A percentile compares a stretch with the other conserved stretches of the same genome.
Conservation (phyloP, 116 monocot genomes). For the Posidonia oceanica region DNA sequence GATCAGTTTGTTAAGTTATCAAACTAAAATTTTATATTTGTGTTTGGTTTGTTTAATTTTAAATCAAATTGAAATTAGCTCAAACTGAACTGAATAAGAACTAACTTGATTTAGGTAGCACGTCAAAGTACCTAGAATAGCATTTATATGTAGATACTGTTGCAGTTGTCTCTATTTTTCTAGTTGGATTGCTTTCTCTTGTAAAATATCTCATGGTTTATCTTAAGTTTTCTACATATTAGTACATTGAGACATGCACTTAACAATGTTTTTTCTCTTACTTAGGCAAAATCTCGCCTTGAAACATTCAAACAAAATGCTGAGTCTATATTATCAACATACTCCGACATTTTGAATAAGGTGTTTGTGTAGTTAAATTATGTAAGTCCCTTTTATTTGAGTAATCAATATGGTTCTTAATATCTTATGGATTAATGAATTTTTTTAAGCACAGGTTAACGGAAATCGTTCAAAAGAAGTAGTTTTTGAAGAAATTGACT, state of each 20-base stretch:
- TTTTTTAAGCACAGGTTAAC: conserved; percentile 40
- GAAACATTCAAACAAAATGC: conserved; percentile 72
- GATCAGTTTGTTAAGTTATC: no score
- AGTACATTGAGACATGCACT: not conserved
- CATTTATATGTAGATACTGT: no score
- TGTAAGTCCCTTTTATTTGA: conserved; percentile 5
- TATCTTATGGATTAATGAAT: not conserved
- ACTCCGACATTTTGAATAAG: conserved; percentile 53
- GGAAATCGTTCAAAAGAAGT: conserved; percentile 63
- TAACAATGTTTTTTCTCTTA: conserved; percentile 2
- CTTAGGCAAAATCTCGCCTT: conserved; percentile 73
- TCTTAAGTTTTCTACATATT: not conserved
- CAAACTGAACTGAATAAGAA: no score
- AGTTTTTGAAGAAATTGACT: conserved; percentile 73
- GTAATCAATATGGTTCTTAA: no score
- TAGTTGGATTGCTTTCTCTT: no score
- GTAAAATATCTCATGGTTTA: no score
- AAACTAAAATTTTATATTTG: no score
- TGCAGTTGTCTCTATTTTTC: no score
- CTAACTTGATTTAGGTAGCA: no score
- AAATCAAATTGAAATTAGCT: no score
- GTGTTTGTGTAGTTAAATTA: conserved; percentile 25
- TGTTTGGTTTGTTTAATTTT: no score
- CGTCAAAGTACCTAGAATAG: no score
- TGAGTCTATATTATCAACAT: conserved; percentile 56